Conservation (phyloP, 441 rosid genomes). For the Adansonia rubrostipa region DNA sequence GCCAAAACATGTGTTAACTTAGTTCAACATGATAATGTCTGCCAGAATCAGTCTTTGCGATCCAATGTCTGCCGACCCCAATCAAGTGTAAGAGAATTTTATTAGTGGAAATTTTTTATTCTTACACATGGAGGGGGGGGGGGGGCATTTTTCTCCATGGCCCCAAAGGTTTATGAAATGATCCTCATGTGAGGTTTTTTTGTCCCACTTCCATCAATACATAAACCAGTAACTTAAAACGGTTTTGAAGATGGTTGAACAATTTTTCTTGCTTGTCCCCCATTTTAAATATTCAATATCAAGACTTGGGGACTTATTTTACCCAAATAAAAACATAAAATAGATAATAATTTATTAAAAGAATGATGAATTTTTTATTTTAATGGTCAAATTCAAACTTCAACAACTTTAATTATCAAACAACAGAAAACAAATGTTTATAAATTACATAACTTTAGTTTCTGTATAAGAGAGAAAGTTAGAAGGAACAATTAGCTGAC, state of each 20-base stretch:
- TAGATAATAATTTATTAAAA: not conserved
- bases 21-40: not conserved
- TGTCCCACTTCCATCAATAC: not conserved
- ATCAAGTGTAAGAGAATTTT: not conserved
- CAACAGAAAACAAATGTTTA: no score
- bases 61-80: not conserved
- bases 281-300: not conserved
- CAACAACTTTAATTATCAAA: no score
- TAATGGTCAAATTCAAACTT: no score
- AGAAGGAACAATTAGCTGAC: not conserved
- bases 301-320: not conserved
- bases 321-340: not conserved
- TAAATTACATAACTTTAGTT: not conserved
- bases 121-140: not conserved
- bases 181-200: not conserved
- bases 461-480: not conserved
- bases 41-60: not conserved
- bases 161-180: not conserved
- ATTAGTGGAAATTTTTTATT: not conserved
- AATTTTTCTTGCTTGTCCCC: not conserved
- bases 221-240: not conserved
- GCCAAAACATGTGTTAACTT: not conserved
- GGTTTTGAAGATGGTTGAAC: not conserved
- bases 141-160: no score
- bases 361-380: no score